Base-by-base conservation (phyloP, 2,329 filamentous ascomycete species). In the Colletotrichum tropicicola region DNA sequence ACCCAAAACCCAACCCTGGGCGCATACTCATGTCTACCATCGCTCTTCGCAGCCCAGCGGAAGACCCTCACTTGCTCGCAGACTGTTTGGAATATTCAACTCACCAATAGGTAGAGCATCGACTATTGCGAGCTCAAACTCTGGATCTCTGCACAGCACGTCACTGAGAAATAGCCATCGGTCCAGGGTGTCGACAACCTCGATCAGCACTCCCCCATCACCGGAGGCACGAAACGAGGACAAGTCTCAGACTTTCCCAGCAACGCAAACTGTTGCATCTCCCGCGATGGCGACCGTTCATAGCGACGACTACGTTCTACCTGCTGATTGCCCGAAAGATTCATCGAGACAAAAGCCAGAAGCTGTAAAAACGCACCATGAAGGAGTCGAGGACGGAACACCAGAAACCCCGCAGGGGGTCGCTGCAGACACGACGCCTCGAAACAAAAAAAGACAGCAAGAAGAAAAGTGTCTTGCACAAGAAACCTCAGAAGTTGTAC, bases 81-180 rank as follows among this genome's bases (percentile, higher is more conserved):
- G 71, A 13, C 9, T 79, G 1, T 51, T 67, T 51, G 70, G 69
- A 10, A 66, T 68, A 1, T 68, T 79, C 28, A 70, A 67, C 5
- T 52, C 77, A 13, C 76, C 76, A 2, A 17, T 70, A 1, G 78
- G 78, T 5, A 74, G 69, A 59, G 77, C 75, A 6, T 79, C 75
- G 0, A 80, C 78, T 1, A 74, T 80, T 51, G 69, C 68, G 27
- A 76, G 70, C 39, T 70, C 68, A 3, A 48, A 57, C 28, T 53
- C 45, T 25, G 47, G 32, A 8, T 66, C 47, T 25, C 17, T 25
- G 8, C 47, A 25, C n/a, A 27, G n/a, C 12, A 23, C 52, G 8
- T 59, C 63, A 19, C 17, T 48, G 19, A 21, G 39, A 8, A 19
- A 30, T 21, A 64, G 51, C 13, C 45, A 28, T 39, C 44, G 15